Base-by-base conservation (phyloP, 2,329 filamentous ascomycete species). In the Neonectria neomacrospora region DNA sequence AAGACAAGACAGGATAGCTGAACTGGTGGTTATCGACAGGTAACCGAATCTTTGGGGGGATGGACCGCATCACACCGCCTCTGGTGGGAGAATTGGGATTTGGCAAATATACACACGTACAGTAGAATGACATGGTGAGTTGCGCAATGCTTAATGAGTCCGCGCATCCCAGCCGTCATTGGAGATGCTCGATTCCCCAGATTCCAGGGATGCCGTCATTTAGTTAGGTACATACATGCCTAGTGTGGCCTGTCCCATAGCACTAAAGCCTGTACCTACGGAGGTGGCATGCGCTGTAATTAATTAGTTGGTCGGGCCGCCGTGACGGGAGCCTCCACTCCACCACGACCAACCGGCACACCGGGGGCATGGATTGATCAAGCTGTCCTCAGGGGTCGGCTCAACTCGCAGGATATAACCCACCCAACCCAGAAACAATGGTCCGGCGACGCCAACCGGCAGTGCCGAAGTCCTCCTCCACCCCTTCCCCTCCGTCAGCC, bases 381-480 rank as follows among this genome's bases (percentile, higher is more conserved):
- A 28, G 14, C 30, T 28, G 16, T 42, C 34, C 18, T 51, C 44
- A 52, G 30, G 48, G 48, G 48, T 28, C 5, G 32, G n/a, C 47
- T 10, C 47, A 50, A 32, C 26, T 20, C 28, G 47, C 47, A 50
- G 47, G 47, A 50, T 50, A 50, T 50, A 50, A 22, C 28, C 50
- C 52, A 28, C 37, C 37, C 52, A 18, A 9, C 37, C 54, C 61
- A 63, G 22, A 32, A 32, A 37, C 41, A 39, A 77, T 76, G 74
- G 61, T 75, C 59, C 75, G 75, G 20, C 73, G 74, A 63, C 74
- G 75, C 20, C 72, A 68, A 12, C n/a, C 60, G 28, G 44, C 55
- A 44, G 44, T 66, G 47, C 64, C 68, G 55, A 47, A 67, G 23
- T 20, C 61, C 28, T 50, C 54, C 11, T 22, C 44, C 50, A 39